phyloP scores from a whole-genome alignment of 148 eudicot species.

The Limonium bicolor region DNA sequence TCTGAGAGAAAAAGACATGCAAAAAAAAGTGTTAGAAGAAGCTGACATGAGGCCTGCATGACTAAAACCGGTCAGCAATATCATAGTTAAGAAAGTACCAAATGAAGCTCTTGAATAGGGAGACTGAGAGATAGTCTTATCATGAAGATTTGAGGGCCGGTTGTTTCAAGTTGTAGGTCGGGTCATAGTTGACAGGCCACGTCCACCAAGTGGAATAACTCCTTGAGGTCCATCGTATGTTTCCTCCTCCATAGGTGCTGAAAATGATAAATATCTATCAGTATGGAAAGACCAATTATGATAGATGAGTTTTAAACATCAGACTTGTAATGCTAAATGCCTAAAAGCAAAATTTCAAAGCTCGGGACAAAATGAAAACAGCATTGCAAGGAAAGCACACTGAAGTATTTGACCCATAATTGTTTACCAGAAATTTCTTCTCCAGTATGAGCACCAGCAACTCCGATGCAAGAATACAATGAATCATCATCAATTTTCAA shows the following conservation, averaged over 20 bases:
- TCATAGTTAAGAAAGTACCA: too few relatives aligned
- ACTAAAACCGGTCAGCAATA: too few relatives aligned
- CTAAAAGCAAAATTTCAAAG: not conserved
- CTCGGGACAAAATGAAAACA: not conserved
- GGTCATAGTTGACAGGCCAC: constrained; percentile 80
- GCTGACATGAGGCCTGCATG: too few relatives aligned
- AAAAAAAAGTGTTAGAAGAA: too few relatives aligned
- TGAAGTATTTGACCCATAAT: not conserved
- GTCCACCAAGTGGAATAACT: constrained; percentile 58
- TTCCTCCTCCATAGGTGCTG: constrained; percentile 29
- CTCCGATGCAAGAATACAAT: constrained; percentile 75
- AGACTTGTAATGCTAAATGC: too few relatives aligned
- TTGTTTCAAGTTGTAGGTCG: constrained; percentile 53
- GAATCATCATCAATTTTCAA: constrained; percentile 80
- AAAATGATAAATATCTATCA: not conserved
- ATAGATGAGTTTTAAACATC: too few relatives aligned
- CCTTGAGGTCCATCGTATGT: constrained; percentile 36
- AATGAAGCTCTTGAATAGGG: too few relatives aligned
- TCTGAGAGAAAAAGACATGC: too few relatives aligned
- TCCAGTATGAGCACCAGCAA: constrained; percentile 75
- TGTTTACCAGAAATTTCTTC: constrained; percentile 48
- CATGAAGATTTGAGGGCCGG: not conserved
- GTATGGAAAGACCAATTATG: not conserved
- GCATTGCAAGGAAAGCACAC: not conserved
- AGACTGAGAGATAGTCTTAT: too few relatives aligned